Evolutionary conservation across 768 basidiomycete species (phyloP).

Genomic region (Amanita molliuscula): DNA sequence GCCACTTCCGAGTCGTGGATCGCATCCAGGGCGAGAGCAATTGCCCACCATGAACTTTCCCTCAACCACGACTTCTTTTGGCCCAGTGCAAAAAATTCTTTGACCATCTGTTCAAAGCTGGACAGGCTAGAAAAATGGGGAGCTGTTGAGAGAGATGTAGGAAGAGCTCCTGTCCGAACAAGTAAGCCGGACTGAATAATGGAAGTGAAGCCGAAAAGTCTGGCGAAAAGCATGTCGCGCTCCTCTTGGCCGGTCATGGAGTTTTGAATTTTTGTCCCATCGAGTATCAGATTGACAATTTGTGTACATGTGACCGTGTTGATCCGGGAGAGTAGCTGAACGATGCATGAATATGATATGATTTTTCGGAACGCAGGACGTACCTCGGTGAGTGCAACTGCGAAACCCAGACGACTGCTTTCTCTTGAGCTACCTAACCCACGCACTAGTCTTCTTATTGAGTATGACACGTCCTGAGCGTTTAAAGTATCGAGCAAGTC

Average conservation of each 20-base stretch:
- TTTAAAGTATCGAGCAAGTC: constrained; percentile 58
- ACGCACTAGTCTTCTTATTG: constrained; percentile 75
- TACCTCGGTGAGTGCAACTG: constrained; percentile 93
- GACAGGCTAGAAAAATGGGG: constrained; percentile 44
- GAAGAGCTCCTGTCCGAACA: constrained; percentile 47
- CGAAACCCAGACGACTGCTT: constrained; percentile 89
- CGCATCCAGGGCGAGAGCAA: constrained; percentile 53
- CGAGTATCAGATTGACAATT: constrained; percentile 64
- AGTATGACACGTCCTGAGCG: constrained; percentile 88
- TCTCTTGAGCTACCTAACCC: constrained; percentile 90
- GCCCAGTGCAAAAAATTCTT: constrained; percentile 56
- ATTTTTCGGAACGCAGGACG: constrained; percentile 13
- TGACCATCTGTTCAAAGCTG: constrained; percentile 49
- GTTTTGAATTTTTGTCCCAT: constrained; percentile 59
- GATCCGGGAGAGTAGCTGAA: constrained; percentile 69
- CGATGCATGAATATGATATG: constrained; percentile 3
- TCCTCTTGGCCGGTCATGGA: constrained; percentile 88
- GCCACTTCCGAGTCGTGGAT: constrained; percentile 45
- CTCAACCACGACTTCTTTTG: constrained; percentile 84
- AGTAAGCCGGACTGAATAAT: constrained; percentile 81
- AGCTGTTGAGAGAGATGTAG: constrained; percentile 41
- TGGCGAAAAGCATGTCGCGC: constrained; percentile 85
- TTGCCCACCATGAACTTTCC: constrained; percentile 85
- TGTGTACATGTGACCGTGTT: constrained; percentile 70
- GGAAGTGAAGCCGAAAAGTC: constrained; percentile 81